Base-by-base conservation (phyloP, 2,329 filamentous ascomycete genomes). In the Sporothrix pseudoabietina region DNA sequence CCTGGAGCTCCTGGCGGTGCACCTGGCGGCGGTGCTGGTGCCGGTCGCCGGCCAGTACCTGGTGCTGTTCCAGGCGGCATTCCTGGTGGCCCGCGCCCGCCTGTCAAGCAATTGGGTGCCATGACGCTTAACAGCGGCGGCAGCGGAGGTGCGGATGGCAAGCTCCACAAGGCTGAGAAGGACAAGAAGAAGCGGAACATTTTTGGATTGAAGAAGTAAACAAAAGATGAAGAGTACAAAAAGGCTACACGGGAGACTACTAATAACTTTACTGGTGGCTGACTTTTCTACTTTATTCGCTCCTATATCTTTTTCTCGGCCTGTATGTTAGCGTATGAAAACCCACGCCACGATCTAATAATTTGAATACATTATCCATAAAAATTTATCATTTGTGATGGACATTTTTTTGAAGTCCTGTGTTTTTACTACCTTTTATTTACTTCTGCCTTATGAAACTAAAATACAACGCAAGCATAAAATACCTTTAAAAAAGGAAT, bases 101-200 rank as follows among this genome's bases (percentile, higher is more conserved):
- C 89, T 5, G 87, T 84, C 5, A 83, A 85, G 75, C 85, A 85
- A 39, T 87, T 91, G 85, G 83, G 82, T 19, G 84, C 82, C 54
- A 87, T 91, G 85, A 85, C 83, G 52, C 79, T 91, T 9, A 81
- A 80, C 69, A 76, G 76, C 61, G 76, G 77, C 65, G 74, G 69
- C 75, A 47, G 47, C 19, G 22, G 35, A 2, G 39, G 22, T 9
- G 6, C 9, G 74, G 76, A 72, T 71, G 74, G 77, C 4, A 87
- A 85, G 77, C 79, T 81, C 6, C 83, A 84, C 69, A 89, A 90
- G 80, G 77, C 81, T 22, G 86, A 88, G 14, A 80, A 80, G 76
- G 79, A 80, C 69, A 80, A 81, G 77, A 81, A 81, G 78, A 81
- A 80, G 78, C 76, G 78, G 47, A 78, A 80, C 71, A 75, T 81